Evolutionary conservation across 1,139 yeast genomes (phyloP).

Genomic region (Debaryomyces singareniensis): DNA sequence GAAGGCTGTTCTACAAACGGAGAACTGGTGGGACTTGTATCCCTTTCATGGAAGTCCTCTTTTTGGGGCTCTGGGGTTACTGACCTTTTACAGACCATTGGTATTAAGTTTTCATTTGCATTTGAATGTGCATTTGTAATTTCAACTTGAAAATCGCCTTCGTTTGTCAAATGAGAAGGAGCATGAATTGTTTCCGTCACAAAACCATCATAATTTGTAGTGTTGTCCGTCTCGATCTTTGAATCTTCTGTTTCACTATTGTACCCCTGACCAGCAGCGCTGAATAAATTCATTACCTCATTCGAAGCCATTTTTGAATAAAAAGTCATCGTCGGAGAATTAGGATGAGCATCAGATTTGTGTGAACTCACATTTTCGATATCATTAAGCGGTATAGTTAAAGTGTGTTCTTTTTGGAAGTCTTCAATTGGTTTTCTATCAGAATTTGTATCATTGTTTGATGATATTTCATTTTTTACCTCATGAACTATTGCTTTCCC

Average conservation of each 20-base stretch:
- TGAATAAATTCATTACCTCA: constrained; percentile 74
- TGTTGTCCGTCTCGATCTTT: constrained; percentile 21
- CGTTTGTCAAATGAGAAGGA: not conserved
- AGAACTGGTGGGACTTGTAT: constrained; percentile 27
- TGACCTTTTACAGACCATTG: constrained; percentile 2
- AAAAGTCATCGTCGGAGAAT: constrained; percentile 74
- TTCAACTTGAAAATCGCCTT: not conserved
- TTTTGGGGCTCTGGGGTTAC: constrained; percentile 25
- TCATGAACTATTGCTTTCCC: not conserved
- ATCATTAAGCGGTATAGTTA: constrained; percentile 30
- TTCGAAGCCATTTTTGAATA: constrained; percentile 71
- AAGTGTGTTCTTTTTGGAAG: constrained; percentile 14
- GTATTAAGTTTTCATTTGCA: not conserved
- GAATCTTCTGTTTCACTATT: constrained; percentile 25
- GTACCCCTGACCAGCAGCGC: constrained; percentile 44
- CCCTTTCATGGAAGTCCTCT: constrained; percentile 18
- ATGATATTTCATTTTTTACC: not conserved
- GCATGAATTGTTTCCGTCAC: constrained; percentile 44
- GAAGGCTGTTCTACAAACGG: constrained; percentile 36
- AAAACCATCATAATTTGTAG: constrained; percentile 43
- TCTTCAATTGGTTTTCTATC: not conserved
- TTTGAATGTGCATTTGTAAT: not conserved
- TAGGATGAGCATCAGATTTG: constrained; percentile 20
- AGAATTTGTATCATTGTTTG: not conserved
- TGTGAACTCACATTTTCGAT: not conserved